These are phyloP conservation scores for Ceratobasidium sp. DNA, from an alignment of 1,284 basidiomycete species.

Conservation along the genomic window DNA sequence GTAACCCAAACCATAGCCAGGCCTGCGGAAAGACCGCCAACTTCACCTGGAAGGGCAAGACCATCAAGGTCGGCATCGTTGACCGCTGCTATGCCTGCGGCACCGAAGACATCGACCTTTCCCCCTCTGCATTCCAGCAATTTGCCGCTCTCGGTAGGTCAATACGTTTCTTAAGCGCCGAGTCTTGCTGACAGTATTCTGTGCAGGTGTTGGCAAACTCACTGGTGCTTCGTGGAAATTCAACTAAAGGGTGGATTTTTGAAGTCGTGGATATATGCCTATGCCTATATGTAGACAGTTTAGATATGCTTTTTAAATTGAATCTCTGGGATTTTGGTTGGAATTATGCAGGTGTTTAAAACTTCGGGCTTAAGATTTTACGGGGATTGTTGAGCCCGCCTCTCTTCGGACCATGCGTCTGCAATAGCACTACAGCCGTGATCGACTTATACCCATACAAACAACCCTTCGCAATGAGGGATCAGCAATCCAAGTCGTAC, in stretches of 20 bases:
- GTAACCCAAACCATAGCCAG: conserved; percentile 37
- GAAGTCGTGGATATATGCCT: background rate
- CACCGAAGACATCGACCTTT: conserved; percentile 39
- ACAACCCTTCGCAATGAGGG: too few relatives aligned
- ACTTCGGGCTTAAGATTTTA: background rate
- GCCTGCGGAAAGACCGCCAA: conserved; percentile 33
- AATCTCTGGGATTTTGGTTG: background rate
- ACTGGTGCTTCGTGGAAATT: conserved; percentile 36
- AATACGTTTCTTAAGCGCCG: background rate
- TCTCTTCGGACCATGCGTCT: too few relatives aligned
- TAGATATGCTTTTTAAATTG: background rate
- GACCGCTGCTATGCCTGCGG: conserved; percentile 37
- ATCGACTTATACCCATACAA: too few relatives aligned
- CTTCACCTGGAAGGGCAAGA: conserved; percentile 36
- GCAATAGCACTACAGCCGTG: too few relatives aligned
- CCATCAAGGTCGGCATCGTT: conserved; percentile 38
- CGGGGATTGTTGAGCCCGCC: too few relatives aligned
- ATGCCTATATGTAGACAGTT: conserved; percentile 3
- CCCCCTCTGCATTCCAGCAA: conserved; percentile 37
- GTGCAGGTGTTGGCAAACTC: conserved; percentile 20
- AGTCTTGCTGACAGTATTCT: background rate
- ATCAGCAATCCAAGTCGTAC: too few relatives aligned
- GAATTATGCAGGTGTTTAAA: background rate
- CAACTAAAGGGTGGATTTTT: background rate
- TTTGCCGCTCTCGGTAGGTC: conserved; percentile 23